Base-by-base conservation (phyloP, 768 basidiomycete genomes). In the Tephrocybe rancida region DNA sequence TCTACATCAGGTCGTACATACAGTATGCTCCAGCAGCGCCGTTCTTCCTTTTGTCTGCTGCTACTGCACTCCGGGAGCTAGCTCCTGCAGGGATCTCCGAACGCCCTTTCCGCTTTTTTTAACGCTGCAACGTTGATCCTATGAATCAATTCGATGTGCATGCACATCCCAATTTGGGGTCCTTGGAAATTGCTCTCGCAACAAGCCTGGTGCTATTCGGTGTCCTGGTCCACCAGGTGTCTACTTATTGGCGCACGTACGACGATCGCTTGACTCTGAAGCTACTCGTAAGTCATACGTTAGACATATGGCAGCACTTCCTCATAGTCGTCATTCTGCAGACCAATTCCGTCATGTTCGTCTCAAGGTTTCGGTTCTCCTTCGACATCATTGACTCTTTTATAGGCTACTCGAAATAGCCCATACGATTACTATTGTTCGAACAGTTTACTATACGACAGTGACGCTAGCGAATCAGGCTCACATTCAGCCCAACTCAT, bases 391-490 rank as follows among this genome's bases (percentile, higher is more conserved):
- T 30, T 5, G 13, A 5, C 5, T 30, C 29, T 11, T 21, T 3
- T 26, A 41, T 30, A 66, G 64, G 16, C 2, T 57, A 2, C 24
- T 66, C 29, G 64, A 66, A 42, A 35, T 58, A 1, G 49, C 52
- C 13, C 64, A 66, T 42, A 59, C 64, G 10, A 30, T 61, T 18
- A 56, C 58, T 5, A 54, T 56, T 3, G 46, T 44, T 5, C 52
- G 57, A 6, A 52, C 56, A 0, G 59, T 66, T 18, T 66, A 62
- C 39, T 52, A 54, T 14, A 50, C 55, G 16, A 66, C 62, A 5
- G 50, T 66, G 2, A 61, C 60, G 3, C 35, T 45, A 22, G 54
- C 44, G 7, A 44, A 35, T 7, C 44, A 14, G 0, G 29, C 50
- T 1, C 38, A 59, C 25, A 46, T 41, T 14, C 44, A 47, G 2